phyloP scores from a whole-genome alignment of 441 rosid genomes.

The Sinapis alba region DNA sequence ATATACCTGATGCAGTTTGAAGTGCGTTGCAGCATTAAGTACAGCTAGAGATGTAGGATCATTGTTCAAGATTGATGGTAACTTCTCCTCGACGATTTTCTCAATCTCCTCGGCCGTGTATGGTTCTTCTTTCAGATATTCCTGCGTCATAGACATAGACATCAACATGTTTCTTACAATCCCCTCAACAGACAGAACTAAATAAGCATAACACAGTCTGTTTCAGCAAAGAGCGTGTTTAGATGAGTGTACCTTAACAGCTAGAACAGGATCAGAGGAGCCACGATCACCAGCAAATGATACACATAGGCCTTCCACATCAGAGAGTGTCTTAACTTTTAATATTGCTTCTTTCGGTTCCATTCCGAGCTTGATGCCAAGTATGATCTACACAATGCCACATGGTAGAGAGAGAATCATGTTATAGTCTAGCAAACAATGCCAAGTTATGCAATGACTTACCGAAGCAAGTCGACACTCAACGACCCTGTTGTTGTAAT shows the following conservation, averaged over 20 bases:
- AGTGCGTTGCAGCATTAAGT: constrained; percentile 73
- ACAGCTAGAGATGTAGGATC: constrained; percentile 81
- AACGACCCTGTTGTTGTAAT: constrained; percentile 95
- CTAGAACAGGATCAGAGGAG: constrained; percentile 78
- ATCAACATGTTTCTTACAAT: background rate
- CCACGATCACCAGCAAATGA: constrained; percentile 58
- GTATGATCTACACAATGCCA: constrained; percentile 64
- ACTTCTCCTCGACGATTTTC: constrained; percentile 50
- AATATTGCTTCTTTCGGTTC: constrained; percentile 69
- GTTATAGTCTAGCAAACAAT: background rate
- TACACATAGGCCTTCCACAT: constrained; percentile 85
- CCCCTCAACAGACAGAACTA: background rate
- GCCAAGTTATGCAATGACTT: constrained; percentile 38
- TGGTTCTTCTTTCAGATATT: constrained; percentile 75
- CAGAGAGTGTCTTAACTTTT: constrained; percentile 85
- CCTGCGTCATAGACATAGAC: constrained; percentile 45
- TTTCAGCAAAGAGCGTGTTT: constrained; percentile 6
- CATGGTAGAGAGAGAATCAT: constrained; percentile 20
- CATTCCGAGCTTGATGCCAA: constrained; percentile 88
- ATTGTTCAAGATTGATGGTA: constrained; percentile 59
- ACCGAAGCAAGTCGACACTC: constrained; percentile 94
- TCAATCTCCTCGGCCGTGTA: constrained; percentile 79
- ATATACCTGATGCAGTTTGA: constrained; percentile 83
- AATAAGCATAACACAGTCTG: background rate
- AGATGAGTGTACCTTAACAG: constrained; percentile 71